Conservation (phyloP, 225 moss, liverwort and hornwort species). For the Bryoerythrophyllum caledonicum region DNA sequence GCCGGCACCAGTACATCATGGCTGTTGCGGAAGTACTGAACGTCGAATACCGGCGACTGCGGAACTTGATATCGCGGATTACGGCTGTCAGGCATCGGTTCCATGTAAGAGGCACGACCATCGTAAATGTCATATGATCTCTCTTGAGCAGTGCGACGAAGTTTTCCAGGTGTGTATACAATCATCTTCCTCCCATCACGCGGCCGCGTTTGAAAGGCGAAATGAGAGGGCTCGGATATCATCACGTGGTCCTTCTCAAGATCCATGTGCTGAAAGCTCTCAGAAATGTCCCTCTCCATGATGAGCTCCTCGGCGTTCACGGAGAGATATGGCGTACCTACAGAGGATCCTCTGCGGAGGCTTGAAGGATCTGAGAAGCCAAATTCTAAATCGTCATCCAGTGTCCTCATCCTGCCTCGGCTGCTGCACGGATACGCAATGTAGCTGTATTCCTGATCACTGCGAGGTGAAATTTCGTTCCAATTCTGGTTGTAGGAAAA, state of each 20-base stretch:
- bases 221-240: constrained; percentile 24
- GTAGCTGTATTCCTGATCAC: constrained; percentile 29
- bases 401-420: neutral
- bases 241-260: constrained; percentile 26
- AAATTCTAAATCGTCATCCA: constrained; percentile 19
- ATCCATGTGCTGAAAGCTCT: constrained; percentile 24
- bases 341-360: constrained; percentile 21
- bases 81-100: constrained; percentile 16
- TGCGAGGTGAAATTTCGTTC: constrained; percentile 14
- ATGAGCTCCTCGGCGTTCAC: constrained; percentile 9
- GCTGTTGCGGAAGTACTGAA: constrained; percentile 22
- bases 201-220: constrained; percentile 16
- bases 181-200: constrained; percentile 27
- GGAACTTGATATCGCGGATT: constrained; percentile 10
- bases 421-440: neutral
- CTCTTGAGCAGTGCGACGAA: constrained; percentile 15
- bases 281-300: constrained; percentile 3
- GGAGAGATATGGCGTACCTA: constrained; percentile 27
- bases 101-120: constrained; percentile 14
- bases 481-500: constrained; percentile 19
- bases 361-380: constrained; percentile 30
- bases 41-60: constrained; percentile 24
- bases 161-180: constrained; percentile 20
- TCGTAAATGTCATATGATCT: constrained; percentile 2
- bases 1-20: constrained; percentile 23